These are phyloP conservation scores for Dendrobium chrysotoxum DNA, from an alignment of 106 monocot genomes.

Conservation along the genomic window DNA sequence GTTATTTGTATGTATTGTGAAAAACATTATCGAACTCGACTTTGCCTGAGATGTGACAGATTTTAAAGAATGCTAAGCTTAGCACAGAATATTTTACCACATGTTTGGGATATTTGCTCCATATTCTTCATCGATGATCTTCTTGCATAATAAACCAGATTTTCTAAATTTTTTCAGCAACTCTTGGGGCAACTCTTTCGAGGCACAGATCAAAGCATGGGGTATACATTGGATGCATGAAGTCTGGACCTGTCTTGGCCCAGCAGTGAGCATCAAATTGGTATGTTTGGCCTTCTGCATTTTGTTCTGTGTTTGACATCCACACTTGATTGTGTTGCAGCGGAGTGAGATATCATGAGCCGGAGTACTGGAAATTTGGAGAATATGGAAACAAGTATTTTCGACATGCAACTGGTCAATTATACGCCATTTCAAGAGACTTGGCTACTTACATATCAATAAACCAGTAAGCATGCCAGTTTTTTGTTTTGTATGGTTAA, in stretches of 20 bases:
- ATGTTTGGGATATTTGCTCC: no score
- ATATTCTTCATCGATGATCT: no score
- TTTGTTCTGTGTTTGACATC: not conserved
- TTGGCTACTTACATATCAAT: conserved; percentile 54
- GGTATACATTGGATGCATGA: conserved; percentile 32
- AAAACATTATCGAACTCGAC: no score
- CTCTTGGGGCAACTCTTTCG: conserved; percentile 20
- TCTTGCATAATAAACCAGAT: not conserved
- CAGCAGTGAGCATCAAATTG: conserved; percentile 34
- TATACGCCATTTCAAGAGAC: conserved; percentile 61
- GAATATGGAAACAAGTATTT: conserved; percentile 62
- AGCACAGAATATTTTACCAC: no score
- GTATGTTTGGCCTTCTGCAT: not conserved
- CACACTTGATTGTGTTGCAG: conserved; percentile 13
- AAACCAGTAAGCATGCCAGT: conserved; percentile 27
- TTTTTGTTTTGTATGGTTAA: no score
- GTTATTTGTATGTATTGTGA: no score
- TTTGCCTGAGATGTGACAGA: not conserved
- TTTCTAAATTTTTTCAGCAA: conserved; percentile 11
- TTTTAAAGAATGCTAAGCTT: not conserved
- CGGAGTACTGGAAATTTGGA: conserved; percentile 67
- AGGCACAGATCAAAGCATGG: conserved; percentile 18
- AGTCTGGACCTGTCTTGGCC: conserved; percentile 34
- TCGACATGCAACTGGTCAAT: conserved; percentile 54
- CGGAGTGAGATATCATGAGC: conserved; percentile 58